Percentiles rank a stretch among this genome's conserved stretches.
These are phyloP conservation scores for Carpinus fangiana DNA, from an alignment of 306 rosid species.

Conservation along the genomic window DNA sequence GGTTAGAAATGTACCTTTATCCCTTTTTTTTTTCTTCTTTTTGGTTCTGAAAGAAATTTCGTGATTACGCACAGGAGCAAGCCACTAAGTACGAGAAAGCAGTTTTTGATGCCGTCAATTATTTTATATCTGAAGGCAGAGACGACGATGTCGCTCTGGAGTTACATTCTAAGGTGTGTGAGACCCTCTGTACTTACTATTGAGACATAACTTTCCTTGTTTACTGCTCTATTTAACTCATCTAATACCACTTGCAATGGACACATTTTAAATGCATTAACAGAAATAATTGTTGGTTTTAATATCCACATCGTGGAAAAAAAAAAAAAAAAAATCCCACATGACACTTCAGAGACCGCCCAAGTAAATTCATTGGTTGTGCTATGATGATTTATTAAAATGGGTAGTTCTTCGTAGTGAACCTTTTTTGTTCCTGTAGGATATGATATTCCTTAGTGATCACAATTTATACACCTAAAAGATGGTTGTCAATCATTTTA, in stretches of 20 bases:
- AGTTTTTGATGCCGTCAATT: slow-evolving; percentile 56
- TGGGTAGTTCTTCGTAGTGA: not conserved
- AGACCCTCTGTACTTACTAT: not conserved
- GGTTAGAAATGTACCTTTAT: not conserved
- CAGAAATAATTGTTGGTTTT: not conserved
- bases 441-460: not conserved
- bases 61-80: slow-evolving; percentile 47
- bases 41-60: not conserved
- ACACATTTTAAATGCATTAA: not conserved
- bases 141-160: slow-evolving; percentile 76
- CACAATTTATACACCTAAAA: not conserved
- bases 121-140: slow-evolving; percentile 58
- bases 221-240: not conserved
- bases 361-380: not conserved
- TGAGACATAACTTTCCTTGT: not conserved
- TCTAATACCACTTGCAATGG: not conserved
- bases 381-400: not conserved
- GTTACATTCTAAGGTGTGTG: slow-evolving; percentile 59
- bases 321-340: not conserved
- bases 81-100: slow-evolving; percentile 84
- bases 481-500: not conserved
- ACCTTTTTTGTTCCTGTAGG: not conserved
- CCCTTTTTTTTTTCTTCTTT: not conserved
- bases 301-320: not conserved
- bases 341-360: not conserved